phyloP scores from a whole-genome alignment of 306 rosid genomes.

The Pachyrhizus erosus region DNA sequence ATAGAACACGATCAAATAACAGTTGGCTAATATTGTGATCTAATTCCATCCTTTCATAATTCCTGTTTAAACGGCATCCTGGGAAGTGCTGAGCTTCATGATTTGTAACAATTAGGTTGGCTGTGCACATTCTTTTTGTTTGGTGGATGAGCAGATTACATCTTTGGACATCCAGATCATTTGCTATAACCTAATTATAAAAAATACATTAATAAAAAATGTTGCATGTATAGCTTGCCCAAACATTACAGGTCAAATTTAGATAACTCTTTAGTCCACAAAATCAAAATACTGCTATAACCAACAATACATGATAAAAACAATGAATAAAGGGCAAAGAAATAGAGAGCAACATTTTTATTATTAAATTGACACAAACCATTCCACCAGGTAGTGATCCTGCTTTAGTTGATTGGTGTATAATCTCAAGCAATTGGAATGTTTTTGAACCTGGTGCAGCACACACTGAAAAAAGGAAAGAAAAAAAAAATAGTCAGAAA shows the following conservation, averaged over 20 bases:
- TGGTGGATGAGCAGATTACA: conserved; percentile 99
- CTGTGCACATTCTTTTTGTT: conserved; percentile 98
- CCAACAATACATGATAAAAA: conserved; percentile 13
- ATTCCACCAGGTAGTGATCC: conserved; percentile 85
- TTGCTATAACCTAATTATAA: conserved; percentile 82
- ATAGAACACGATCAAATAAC: conserved; percentile 87
- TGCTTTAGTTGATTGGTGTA: conserved; percentile 74
- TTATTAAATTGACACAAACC: conserved; percentile 60
- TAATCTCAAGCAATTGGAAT: conserved; percentile 94
- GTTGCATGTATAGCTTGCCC: conserved; percentile 15
- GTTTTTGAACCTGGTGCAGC: conserved; percentile 99
- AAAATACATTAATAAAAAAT: conserved; percentile 18
- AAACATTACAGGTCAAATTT: no score
- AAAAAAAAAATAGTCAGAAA: conserved; percentile 30
- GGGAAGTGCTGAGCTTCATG: conserved; percentile 99
- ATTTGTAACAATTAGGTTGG: conserved; percentile 94
- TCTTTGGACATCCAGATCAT: conserved; percentile 97
- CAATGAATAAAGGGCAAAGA: conserved; percentile 28
- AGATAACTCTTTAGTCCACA: no score
- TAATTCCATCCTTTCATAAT: conserved; percentile 42
- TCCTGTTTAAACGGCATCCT: conserved; percentile 75
- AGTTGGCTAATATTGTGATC: conserved; percentile 62
- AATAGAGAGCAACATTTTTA: conserved; percentile 18
- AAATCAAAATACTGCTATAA: conserved; percentile 29
- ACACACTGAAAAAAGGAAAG: conserved; percentile 73